These are phyloP conservation scores for Thielaviopsis musarum DNA, from an alignment of 2,329 filamentous ascomycete genomes.

Conservation along the genomic window DNA sequence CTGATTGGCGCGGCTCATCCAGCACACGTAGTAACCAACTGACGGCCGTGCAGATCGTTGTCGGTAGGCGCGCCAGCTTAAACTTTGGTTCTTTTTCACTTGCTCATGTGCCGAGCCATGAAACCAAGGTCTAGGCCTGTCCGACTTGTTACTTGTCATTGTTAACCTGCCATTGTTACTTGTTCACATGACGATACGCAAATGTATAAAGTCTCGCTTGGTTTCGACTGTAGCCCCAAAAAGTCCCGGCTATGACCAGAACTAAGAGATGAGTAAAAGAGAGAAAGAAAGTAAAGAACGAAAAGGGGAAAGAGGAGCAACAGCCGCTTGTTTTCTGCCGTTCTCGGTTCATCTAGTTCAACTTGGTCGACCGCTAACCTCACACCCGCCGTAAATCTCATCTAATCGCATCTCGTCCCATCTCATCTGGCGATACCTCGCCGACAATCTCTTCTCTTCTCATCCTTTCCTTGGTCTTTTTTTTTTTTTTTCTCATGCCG, in stretches of 20 bases:
- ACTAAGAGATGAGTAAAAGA: neutral
- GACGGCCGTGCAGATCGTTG: too few relatives aligned
- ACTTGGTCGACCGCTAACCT: neutral
- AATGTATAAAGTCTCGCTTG: neutral
- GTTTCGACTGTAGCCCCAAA: neutral
- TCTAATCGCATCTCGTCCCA: too few relatives aligned
- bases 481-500: too few relatives aligned
- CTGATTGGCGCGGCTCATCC: neutral
- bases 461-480: too few relatives aligned
- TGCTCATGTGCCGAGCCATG: neutral
- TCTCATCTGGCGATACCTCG: too few relatives aligned
- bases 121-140: neutral
- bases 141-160: too few relatives aligned
- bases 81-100: neutral
- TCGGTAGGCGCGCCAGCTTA: neutral
- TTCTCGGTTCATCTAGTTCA: neutral
- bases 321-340: neutral
- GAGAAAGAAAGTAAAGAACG: neutral
- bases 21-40: neutral
- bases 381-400: neutral
- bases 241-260: neutral
- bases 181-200: neutral
- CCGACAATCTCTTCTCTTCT: too few relatives aligned
- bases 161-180: neutral
- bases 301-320: neutral